These are phyloP conservation scores for Przewalskia tangutica DNA, from an alignment of 257 asterid genomes.

Conservation along the genomic window DNA sequence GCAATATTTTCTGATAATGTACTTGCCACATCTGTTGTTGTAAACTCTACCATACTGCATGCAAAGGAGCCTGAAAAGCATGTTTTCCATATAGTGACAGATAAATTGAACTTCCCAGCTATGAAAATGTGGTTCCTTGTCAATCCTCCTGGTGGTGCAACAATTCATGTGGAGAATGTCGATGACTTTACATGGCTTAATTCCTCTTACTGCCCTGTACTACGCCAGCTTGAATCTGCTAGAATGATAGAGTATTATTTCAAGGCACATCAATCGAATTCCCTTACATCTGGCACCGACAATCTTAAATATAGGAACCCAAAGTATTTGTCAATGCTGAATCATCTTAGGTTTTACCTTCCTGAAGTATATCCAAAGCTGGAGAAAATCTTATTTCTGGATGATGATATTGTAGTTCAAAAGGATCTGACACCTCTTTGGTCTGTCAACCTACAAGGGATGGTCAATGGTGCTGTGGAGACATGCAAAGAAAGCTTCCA, in stretches of 20 bases:
- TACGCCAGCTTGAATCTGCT: slow-evolving; percentile 89
- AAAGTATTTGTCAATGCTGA: slow-evolving; percentile 86
- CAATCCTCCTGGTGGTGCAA: slow-evolving; percentile 63
- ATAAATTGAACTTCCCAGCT: slow-evolving; percentile 81
- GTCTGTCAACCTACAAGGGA: slow-evolving; percentile 73
- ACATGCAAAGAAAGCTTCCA: slow-evolving; percentile 98
- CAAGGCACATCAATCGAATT: slow-evolving; percentile 83
- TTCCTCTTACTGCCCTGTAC: slow-evolving; percentile 88
- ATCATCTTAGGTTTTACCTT: slow-evolving; percentile 91
- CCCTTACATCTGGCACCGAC: slow-evolving; percentile 61
- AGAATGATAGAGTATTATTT: slow-evolving; percentile 89
- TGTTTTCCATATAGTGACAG: slow-evolving; percentile 86
- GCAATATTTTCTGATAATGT: slow-evolving; percentile 92
- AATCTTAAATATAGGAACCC: slow-evolving; percentile 92
- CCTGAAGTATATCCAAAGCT: slow-evolving; percentile 89
- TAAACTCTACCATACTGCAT: slow-evolving; percentile 74
- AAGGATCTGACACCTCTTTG: slow-evolving; percentile 86
- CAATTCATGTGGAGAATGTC: slow-evolving; percentile 70
- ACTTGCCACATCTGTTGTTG: slow-evolving; percentile 85
- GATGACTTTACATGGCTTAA: slow-evolving; percentile 92
- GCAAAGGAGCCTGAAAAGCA: slow-evolving; percentile 79
- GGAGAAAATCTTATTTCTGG: slow-evolving; percentile 76
- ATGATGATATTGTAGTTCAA: slow-evolving; percentile 91
- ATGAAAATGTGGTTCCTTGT: slow-evolving; percentile 97
- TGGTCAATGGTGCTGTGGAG: slow-evolving; percentile 95